These are phyloP conservation scores for Harringtonia aguacate DNA, from an alignment of 2,329 filamentous ascomycete species.

Conservation along the genomic window DNA sequence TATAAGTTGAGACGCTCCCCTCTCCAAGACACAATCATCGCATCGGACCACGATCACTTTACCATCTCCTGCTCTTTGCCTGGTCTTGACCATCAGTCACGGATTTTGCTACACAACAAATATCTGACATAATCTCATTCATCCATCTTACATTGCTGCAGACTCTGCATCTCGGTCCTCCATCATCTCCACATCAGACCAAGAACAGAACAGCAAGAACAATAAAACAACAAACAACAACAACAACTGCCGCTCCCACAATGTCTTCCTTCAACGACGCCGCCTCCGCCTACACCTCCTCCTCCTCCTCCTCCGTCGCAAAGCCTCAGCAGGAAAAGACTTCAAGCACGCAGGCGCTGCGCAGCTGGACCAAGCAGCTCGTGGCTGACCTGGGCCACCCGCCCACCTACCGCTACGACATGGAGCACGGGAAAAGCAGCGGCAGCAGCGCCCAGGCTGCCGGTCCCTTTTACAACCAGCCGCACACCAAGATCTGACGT, in stretches of 20 bases:
- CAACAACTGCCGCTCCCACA: not conserved
- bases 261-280: constrained; percentile 15
- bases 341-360: not conserved
- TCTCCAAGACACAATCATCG: no score
- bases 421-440: not conserved
- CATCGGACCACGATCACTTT: no score
- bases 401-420: constrained; percentile 10
- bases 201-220: no score
- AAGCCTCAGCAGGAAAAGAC: constrained; percentile 10
- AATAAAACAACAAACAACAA: not conserved
- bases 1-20: no score
- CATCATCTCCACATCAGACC: no score
- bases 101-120: no score
- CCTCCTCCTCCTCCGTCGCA: constrained; percentile 1
- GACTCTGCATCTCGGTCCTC: no score
- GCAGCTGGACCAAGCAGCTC: constrained; percentile 10
- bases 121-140: no score
- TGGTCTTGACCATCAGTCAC: no score
- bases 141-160: no score
- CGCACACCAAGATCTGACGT: not conserved
- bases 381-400: constrained; percentile 10
- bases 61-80: not conserved
- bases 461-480: not conserved
- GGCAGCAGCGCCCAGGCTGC: not conserved
- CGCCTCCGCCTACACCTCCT: constrained; percentile 18